Evolutionary conservation across 108 stramenopile genomes (phyloP).

Genomic region (Cyclotella cryptica): DNA sequence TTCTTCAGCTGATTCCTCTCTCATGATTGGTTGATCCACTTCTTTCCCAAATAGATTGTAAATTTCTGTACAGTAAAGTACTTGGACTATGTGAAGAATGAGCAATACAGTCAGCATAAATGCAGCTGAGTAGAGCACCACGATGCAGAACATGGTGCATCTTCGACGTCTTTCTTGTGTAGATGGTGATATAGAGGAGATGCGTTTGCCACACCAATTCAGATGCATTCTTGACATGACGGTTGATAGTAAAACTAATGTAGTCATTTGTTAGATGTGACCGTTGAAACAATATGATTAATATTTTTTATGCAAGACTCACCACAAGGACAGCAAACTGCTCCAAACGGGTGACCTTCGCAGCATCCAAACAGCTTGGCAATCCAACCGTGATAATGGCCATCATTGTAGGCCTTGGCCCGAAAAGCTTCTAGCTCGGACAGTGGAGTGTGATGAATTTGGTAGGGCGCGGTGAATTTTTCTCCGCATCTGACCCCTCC

Average conservation of each 20-base stretch:
- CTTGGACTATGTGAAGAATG: slow-evolving; percentile 12
- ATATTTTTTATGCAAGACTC: slow-evolving; percentile 7
- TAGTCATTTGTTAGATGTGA: not conserved
- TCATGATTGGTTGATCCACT: not conserved
- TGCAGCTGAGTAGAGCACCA: not conserved
- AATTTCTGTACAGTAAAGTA: slow-evolving; percentile 7
- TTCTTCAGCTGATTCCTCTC: slow-evolving; percentile 7
- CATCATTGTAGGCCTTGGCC: slow-evolving; percentile 14
- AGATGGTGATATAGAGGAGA: not conserved
- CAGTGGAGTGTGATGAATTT: slow-evolving; percentile 21
- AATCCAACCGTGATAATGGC: slow-evolving; percentile 30
- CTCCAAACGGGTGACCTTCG: slow-evolving; percentile 11
- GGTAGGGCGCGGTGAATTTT: slow-evolving; percentile 22
- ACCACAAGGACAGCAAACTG: slow-evolving; percentile 33
- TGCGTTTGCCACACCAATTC: slow-evolving; percentile 35
- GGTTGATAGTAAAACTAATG: slow-evolving; percentile 19
- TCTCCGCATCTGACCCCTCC: slow-evolving; percentile 34
- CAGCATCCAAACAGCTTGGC: slow-evolving; percentile 29
- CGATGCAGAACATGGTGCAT: slow-evolving; percentile 14
- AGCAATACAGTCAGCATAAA: slow-evolving; percentile 4
- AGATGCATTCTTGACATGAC: slow-evolving; percentile 37
- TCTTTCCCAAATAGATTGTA: not conserved
- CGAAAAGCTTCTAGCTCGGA: slow-evolving; percentile 13
- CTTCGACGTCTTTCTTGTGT: slow-evolving; percentile 1
- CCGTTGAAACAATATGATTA: not conserved